Percentiles rank a stretch among this genome's conserved stretches.
phyloP scores from a whole-genome alignment of 2,329 filamentous ascomycete species.

The Botryotinia narcissicola region DNA sequence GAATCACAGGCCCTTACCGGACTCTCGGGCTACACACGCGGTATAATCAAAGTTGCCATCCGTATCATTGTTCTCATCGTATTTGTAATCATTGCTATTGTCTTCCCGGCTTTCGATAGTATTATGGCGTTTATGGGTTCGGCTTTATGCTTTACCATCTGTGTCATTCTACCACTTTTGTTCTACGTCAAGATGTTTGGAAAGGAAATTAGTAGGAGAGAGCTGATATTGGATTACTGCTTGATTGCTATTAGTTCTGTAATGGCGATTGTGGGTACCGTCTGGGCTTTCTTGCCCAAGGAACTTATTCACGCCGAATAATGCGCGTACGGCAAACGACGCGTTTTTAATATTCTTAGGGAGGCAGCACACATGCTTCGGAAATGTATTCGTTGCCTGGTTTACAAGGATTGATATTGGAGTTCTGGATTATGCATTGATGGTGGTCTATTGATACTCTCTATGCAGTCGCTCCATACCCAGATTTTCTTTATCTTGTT shows the following conservation, averaged over 20 bases:
- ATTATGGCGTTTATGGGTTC: slow-evolving; percentile 80
- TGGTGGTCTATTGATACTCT: slow-evolving; percentile 3
- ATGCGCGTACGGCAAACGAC: neutral
- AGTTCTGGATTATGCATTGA: slow-evolving; percentile 1
- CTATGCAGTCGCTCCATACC: neutral
- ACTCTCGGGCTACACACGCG: slow-evolving; percentile 55
- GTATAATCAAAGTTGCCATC: slow-evolving; percentile 57
- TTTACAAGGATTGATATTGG: neutral
- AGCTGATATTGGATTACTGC: slow-evolving; percentile 65
- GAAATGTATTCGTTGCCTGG: neutral
- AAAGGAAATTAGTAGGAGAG: slow-evolving; percentile 60
- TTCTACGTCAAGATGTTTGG: slow-evolving; percentile 92
- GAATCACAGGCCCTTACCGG: slow-evolving; percentile 50
- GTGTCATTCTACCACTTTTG: slow-evolving; percentile 81
- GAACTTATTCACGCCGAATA: slow-evolving; percentile 60
- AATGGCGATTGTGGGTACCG: slow-evolving; percentile 74
- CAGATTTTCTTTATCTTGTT: neutral
- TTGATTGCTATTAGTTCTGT: slow-evolving; percentile 67
- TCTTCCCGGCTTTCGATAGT: slow-evolving; percentile 66
- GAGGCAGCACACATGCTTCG: neutral
- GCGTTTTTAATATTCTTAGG: neutral
- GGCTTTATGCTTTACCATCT: slow-evolving; percentile 89
- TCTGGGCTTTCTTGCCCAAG: slow-evolving; percentile 86
- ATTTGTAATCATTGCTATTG: slow-evolving; percentile 72
- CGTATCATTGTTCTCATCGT: slow-evolving; percentile 65